A percentile compares a stretch with the other conserved stretches of the same genome.
phyloP scores from a whole-genome alignment of 78 protist species.

The slime mould (Dictyostelium discoideum) region dicty_2.7 NC_007089.4:3506501-3507000 shows the following conservation, averaged over 20 bases:
- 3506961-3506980: conserved; percentile 32
- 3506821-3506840: conserved; percentile 49
- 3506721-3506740: too few relatives aligned
- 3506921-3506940: conserved; percentile 45
- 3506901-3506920: conserved; percentile 50
- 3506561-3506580: too few relatives aligned
- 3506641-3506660: not conserved
- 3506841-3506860: conserved; percentile 61
- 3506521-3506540: too few relatives aligned
- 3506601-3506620: too few relatives aligned
- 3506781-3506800: conserved; percentile 12
- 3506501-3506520: too few relatives aligned
- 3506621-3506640: not conserved
- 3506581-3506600: too few relatives aligned
- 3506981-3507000: conserved; percentile 3
- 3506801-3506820: conserved; percentile 71
- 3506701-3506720: not conserved
- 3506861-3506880: conserved; percentile 43
- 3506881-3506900: conserved; percentile 37
- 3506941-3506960: conserved; percentile 15
- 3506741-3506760: not conserved
- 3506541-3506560: too few relatives aligned
- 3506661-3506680: not conserved
- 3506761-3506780: not conserved
- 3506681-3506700: not conserved